Evolutionary conservation across 208 protist species (phyloP).

Genomic region (Angomonas deanei): DNA sequence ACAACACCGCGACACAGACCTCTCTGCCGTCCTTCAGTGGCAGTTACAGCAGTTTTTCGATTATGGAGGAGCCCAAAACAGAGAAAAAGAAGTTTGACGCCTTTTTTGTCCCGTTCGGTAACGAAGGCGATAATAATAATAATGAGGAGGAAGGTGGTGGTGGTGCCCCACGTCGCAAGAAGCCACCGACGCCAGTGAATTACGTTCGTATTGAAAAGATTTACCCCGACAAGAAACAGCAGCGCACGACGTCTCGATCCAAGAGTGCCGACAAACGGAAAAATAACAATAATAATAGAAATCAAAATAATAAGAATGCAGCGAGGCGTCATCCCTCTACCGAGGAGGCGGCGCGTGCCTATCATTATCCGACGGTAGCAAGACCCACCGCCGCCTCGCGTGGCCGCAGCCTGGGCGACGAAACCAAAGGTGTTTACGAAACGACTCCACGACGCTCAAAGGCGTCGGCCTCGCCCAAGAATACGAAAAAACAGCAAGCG

Average conservation of each 20-base stretch:
- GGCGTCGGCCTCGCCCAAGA: no score
- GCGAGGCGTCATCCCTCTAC: neutral
- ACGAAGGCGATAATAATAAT: slow-evolving; percentile 5
- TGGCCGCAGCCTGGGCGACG: no score
- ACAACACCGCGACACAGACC: no score
- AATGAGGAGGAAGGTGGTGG: slow-evolving; percentile 10
- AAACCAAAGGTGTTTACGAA: no score
- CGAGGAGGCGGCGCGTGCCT: neutral
- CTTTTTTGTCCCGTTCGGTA: slow-evolving; percentile 65
- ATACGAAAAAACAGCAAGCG: no score
- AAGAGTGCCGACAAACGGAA: neutral
- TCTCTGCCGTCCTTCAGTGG: neutral
- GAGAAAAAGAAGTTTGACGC: slow-evolving; percentile 45
- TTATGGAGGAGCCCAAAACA: slow-evolving; percentile 52
- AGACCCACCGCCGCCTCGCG: neutral
- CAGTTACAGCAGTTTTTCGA: neutral
- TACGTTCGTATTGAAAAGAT: slow-evolving; percentile 33
- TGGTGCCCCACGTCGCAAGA: slow-evolving; percentile 39
- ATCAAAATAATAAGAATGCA: neutral
- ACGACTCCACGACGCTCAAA: no score
- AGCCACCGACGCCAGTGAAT: slow-evolving; percentile 72
- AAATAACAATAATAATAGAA: neutral
- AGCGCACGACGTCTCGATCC: neutral
- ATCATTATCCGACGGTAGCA: neutral
- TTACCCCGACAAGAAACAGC: neutral